These are phyloP conservation scores for Aspergillus hiratsukae DNA, from an alignment of 2,329 filamentous ascomycete species.

Conservation along the genomic window DNA sequence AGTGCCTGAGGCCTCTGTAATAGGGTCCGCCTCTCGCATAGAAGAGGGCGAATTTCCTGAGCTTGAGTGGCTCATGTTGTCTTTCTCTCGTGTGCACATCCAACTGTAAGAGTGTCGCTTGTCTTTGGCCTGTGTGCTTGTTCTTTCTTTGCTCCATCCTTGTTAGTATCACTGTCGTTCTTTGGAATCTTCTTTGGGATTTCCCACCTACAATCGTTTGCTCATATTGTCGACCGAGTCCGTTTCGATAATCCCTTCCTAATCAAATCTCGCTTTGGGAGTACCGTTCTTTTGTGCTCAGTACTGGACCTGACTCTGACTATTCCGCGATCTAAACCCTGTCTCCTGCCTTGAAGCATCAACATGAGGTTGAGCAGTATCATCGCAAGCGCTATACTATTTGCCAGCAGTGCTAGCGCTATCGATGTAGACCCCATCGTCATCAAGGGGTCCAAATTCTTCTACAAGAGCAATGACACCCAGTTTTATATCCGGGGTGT, in stretches of 20 bases:
- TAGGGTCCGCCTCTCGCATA: neutral
- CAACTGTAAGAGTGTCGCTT: neutral
- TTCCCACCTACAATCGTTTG: neutral
- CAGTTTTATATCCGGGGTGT: slow-evolving; percentile 85
- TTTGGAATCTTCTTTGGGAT: neutral
- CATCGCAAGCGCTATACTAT: slow-evolving; percentile 47
- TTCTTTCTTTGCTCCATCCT: neutral
- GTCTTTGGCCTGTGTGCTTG: neutral
- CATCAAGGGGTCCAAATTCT: slow-evolving; percentile 78
- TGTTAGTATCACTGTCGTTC: neutral
- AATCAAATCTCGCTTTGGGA: neutral
- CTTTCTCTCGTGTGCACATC: neutral
- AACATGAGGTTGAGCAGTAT: slow-evolving; percentile 50
- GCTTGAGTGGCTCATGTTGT: neutral
- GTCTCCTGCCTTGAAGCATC: slow-evolving; percentile 8
- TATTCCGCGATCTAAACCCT: neutral
- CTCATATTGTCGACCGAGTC: neutral
- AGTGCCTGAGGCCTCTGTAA: slow-evolving; percentile 1
- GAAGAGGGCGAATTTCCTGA: neutral
- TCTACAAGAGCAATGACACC: slow-evolving; percentile 72
- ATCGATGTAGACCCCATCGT: slow-evolving; percentile 54
- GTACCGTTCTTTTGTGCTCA: neutral
- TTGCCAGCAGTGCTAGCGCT: slow-evolving; percentile 44
- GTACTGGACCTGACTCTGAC: no score
- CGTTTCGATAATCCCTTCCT: neutral